Evolutionary conservation across 2,329 filamentous ascomycete genomes (phyloP), one percentile per base, ranked within the genome.

Genomic region (Colletotrichum sp.): DNA sequence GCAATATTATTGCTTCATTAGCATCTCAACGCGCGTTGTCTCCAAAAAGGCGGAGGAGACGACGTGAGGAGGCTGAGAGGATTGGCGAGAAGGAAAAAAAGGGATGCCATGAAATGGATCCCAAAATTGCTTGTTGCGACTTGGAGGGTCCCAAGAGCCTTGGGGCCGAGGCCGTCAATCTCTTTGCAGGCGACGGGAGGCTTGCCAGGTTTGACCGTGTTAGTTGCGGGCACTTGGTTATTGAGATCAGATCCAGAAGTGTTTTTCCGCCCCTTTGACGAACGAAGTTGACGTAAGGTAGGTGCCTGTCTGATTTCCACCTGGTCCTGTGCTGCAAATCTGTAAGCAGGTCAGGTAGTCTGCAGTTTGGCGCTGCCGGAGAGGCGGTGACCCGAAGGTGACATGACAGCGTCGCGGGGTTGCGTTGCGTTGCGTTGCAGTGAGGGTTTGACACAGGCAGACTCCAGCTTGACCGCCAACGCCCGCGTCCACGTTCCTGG

Each of bases 1-100:
- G 64, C 48, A 48, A 73, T 55, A 57, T 73, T 68, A 60, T 68
- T 73, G 64, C 70, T 73, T 73, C 70, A 65, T 73, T 68, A 48
- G 70, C 70, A 75, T 22, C 44, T 48, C 44, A 59, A 32, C 15
- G 63, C 60, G 70, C 57, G 59, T 48, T 57, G 73, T 68, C 36
- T 63, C 28, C 15, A 70, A 64, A 26, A 26, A 57, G 26, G 52
- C 52, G 52, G 34, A 36, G 36, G 36, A 59, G 55, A 32, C 34
- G 48, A 60, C 16, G 26, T n/a, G 44, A 55, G 66, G 34, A 44
- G 18, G 66, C 36, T 6, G 44, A 30, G n/a, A 72, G 62, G 32
- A 65, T 60, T 57, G 55, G 55, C 44, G 26, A 67, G 18, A 18
- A 44, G 16, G 28, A 32, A 59, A 64, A 64, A 71, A 71, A 68